Evolutionary conservation across 768 basidiomycete species (phyloP), one percentile per base, ranked within the genome.

Genomic region (Astraeus odoratus): DNA sequence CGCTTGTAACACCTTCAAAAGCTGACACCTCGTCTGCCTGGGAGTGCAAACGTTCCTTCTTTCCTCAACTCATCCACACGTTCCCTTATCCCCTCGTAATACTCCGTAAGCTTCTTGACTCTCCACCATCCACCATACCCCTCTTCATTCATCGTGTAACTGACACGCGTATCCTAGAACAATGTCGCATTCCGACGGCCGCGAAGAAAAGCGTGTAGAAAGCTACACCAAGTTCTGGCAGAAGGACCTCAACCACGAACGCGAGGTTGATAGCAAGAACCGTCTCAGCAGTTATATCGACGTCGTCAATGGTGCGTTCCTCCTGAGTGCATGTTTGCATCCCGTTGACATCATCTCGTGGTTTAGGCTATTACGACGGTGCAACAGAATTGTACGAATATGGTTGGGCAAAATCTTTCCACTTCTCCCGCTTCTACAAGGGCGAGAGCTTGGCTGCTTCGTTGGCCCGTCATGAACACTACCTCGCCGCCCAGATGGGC

Each of bases 371-470:
- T 70, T 99, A 97, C 54, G 94, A 99, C 62, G 95, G 91, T 54
- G 92, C 90, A 6, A 98, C 95, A 3, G 81, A 90, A 60, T 72
- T 97, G 47, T 96, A 97, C 69, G 94, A 97, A 64, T 96, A 87
- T 57, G 93, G 88, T 42, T 91, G 92, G 93, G 78, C 78, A 1
- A 73, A 81, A 44, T 91, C 84, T 5, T 96, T 96, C 80, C 94
- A 97, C 68, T 96, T 96, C 66, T 95, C 88, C 45, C 90, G 95
- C 26, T 98, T 95, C 75, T 92, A 86, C 78, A 86, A 85, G 67
- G 95, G 94, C 51, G 86, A 91, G 62, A 76, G 75, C 1, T 86
- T 86, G 63, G 63, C 73, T 19, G 78, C 81, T 16, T 80, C 83
- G 5, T 67, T 64, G 13, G 93, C 95, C 22, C 85, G 96, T 33